Evolutionary conservation across 23 red algal genomes (phyloP), one percentile per base, ranked within the genome.

Genomic region (Gracilaria gracilis): DNA sequence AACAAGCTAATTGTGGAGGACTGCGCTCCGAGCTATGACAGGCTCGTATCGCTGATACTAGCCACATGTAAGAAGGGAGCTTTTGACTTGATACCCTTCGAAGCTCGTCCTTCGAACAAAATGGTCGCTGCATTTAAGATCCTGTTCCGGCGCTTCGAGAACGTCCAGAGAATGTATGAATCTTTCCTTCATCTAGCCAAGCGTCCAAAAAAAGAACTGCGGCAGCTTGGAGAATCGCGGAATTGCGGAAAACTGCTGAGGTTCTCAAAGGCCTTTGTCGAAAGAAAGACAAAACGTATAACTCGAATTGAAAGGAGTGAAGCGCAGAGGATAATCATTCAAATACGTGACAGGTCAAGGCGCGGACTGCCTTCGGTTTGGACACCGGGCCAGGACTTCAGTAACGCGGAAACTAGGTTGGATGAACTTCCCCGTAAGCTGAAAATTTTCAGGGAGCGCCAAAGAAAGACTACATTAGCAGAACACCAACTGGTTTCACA

Each of bases 1-100:
- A 71, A 71, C 27, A 71, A 71, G 31, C 66, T 71, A 71, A 71
- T 71, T 39, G 66, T 71, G 13, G 66, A 71, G 35, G 66, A 71
- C 27, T 39, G 12, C 5, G 66, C 66, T 36, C 66, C 66, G 17
- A 39, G 15, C 31, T 71, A 71, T 25, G 66, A 71, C 19, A 25
- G 9, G 25, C 66, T 71, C 15, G 4, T 71, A 19, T 71, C 66
- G 9, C 31, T 71, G 28, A 19, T 71, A 5, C 66, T 71, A 19
- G 28, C 66, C 35, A 71, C 66, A 2, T 71, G 27, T 25, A 71
- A 71, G 5, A 71, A 17, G 42, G 42, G 42, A 7, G 42, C 42
- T 46, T 46, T 46, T 71, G 35, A 71, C 25, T 25, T 71, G 35
- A 11, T 71, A 4, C 66, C 66, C 1, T 71, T 71, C 17, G 25